Evolutionary conservation across 106 monocot species (phyloP).

Genomic region (Narthecium ossifragum): DNA sequence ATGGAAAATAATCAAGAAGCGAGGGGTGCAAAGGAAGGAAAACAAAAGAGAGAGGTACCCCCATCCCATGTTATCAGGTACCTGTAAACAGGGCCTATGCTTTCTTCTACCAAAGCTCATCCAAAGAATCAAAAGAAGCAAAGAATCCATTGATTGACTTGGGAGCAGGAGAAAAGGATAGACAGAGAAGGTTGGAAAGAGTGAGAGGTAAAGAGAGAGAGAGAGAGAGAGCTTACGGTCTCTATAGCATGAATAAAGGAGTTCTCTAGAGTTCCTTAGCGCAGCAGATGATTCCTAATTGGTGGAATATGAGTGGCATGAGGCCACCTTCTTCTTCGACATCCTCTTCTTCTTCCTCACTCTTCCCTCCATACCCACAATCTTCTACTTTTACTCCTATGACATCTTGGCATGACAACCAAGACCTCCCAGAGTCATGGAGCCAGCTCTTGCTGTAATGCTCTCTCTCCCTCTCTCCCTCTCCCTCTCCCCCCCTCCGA

Average conservation of each 20-base stretch:
- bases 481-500: background rate
- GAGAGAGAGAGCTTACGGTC: background rate
- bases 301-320: conserved; percentile 43
- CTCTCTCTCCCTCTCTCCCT: conserved; percentile 4
- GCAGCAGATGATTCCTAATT: conserved; percentile 48
- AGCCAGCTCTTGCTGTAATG: conserved; percentile 68
- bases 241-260: conserved; percentile 31
- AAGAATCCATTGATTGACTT: conserved; percentile 24
- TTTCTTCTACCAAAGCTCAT: conserved; percentile 10
- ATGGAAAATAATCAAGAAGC: conserved; percentile 15
- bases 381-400: conserved; percentile 22
- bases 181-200: background rate
- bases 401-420: conserved; percentile 30
- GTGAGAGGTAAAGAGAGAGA: background rate
- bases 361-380: conserved; percentile 15
- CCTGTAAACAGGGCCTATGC: conserved; percentile 14
- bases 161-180: conserved; percentile 4
- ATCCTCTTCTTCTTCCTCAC: conserved; percentile 18
- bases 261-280: conserved; percentile 38
- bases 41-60: conserved; percentile 18
- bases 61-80: conserved; percentile 8
- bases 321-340: conserved; percentile 23
- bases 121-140: conserved; percentile 24
- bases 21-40: conserved; percentile 3
- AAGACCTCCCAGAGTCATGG: conserved; percentile 63